Evolutionary conservation across 1,284 basidiomycete genomes (phyloP), one percentile per base, ranked within the genome.

Genomic region (Apiotrichum sp.): DNA sequence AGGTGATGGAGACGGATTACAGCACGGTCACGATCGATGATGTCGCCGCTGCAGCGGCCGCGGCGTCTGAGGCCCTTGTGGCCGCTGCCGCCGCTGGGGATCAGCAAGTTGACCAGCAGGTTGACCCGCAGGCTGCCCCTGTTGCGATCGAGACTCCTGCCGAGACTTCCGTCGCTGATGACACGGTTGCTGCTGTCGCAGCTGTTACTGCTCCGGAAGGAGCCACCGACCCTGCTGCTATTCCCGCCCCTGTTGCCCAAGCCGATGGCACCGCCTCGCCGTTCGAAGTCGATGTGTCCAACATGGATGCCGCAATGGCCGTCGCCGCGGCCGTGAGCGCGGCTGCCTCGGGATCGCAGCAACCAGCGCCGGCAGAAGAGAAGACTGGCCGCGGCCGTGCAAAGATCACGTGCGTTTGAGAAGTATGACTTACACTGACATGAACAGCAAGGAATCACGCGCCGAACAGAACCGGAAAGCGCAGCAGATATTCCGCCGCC

Each of bases 381-480:
- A 41, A 6, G 6, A 6, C 40, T 8, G 40, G 10, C 10, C 40
- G 40, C n/a, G 40, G 40, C 6, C 40, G 40, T 41, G 40, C 10
- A 14, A 54, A 56, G 36, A 14, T 56, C 43, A 39, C 47, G 38
- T 57, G n/a, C 1, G 57, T 63, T 22, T 22, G 22, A 22, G 22
- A 22, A 22, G 22, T 22, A 22, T 22, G 22, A 22, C 22, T 22
- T 22, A 22, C 22, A 22, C 22, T 22, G 22, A 22, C 22, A 22
- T 22, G 22, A 69, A 58, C 33, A 22, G 22, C 22, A 64, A 65
- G 50, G 60, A 60, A 11, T 62, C 61, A 13, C 62, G 73, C 11
- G 71, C 74, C 3, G 73, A 74, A 57, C 74, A 76, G 62, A 76
- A 76, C 58, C 69, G 72, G 29, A 68, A 69, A 45, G 74, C 74